These are phyloP conservation scores for Picea sitchensis DNA, from an alignment of 75 land plant genomes.

Conservation along the genomic window DNA sequence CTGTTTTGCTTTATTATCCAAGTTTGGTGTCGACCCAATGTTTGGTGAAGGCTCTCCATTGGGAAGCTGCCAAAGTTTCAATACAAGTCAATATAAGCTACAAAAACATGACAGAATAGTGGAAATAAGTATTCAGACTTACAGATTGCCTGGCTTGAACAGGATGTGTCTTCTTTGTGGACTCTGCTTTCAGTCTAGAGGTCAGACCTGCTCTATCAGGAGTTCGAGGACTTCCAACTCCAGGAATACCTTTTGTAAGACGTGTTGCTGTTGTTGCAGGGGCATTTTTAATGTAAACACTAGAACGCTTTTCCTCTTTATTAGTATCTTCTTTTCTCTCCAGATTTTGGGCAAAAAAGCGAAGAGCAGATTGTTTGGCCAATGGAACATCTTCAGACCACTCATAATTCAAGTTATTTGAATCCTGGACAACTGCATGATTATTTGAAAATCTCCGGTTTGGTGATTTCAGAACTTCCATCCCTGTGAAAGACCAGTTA, in stretches of 20 bases:
- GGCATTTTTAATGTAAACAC: neutral
- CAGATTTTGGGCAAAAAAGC: neutral
- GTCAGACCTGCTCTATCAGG: neutral
- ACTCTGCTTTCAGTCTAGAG: constrained; percentile 9
- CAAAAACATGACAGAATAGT: neutral
- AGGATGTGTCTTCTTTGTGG: constrained; percentile 8
- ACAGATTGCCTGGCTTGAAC: constrained; percentile 12
- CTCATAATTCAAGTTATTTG: constrained; percentile 2
- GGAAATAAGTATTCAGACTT: constrained; percentile 5
- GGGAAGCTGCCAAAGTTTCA: constrained; percentile 1
- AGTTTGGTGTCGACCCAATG: neutral
- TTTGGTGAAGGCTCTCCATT: constrained; percentile 6
- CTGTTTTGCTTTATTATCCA: constrained; percentile 9
- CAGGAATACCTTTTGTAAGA: constrained; percentile 6
- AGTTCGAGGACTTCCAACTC: constrained; percentile 12
- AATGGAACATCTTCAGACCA: constrained; percentile 5
- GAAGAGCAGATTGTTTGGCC: neutral
- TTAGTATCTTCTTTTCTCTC: neutral
- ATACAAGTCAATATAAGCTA: neutral
- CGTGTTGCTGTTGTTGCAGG: constrained; percentile 10
- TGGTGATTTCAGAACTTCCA: neutral
- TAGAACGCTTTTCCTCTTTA: neutral
- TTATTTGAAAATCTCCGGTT: neutral
- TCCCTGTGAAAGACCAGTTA: neutral
- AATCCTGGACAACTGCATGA: neutral